These are phyloP conservation scores for Xylaria multiplex DNA, from an alignment of 2,329 filamentous ascomycete genomes.

Conservation along the genomic window DNA sequence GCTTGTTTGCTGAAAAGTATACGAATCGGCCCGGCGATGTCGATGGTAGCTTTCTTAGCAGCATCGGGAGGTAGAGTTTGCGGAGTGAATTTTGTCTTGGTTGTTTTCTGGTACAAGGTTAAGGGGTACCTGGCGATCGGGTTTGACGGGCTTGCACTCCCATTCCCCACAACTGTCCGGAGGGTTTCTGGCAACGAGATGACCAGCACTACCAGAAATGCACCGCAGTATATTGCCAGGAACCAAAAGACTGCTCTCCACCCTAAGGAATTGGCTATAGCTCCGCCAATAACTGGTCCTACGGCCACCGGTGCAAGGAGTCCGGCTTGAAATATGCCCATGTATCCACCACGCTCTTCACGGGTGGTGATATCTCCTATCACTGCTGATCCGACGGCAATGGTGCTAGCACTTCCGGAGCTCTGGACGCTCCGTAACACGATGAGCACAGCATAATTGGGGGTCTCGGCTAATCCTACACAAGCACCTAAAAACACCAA, in stretches of 20 bases:
- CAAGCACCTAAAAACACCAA: constrained; percentile 58
- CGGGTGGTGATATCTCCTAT: constrained; percentile 68
- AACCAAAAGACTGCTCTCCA: constrained; percentile 68
- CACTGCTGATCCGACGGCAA: constrained; percentile 63
- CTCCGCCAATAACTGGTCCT: constrained; percentile 63
- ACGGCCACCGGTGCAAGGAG: constrained; percentile 52
- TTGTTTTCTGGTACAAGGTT: constrained; percentile 48
- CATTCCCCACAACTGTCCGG: constrained; percentile 57
- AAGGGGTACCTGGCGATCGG: constrained; percentile 48
- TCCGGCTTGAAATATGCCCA: constrained; percentile 58
- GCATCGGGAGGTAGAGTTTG: constrained; percentile 27
- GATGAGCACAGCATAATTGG: constrained; percentile 57
- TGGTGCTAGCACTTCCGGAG: constrained; percentile 63
- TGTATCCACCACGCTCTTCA: constrained; percentile 65
- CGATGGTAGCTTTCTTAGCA: constrained; percentile 51
- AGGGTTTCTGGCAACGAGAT: constrained; percentile 59
- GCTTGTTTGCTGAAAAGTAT: constrained; percentile 59
- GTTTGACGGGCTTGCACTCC: constrained; percentile 42
- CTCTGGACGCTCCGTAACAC: constrained; percentile 63
- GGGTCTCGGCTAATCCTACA: constrained; percentile 58
- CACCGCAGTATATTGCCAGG: constrained; percentile 55
- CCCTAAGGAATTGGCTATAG: constrained; percentile 60
- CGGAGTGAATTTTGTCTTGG: constrained; percentile 41
- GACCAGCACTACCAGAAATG: constrained; percentile 53
- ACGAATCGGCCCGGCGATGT: constrained; percentile 57